Percentiles rank a stretch among this genome's conserved stretches.
phyloP scores from a whole-genome alignment of 1,139 yeast genomes.

The Kurtzmaniella quercitrusa region DNA sequence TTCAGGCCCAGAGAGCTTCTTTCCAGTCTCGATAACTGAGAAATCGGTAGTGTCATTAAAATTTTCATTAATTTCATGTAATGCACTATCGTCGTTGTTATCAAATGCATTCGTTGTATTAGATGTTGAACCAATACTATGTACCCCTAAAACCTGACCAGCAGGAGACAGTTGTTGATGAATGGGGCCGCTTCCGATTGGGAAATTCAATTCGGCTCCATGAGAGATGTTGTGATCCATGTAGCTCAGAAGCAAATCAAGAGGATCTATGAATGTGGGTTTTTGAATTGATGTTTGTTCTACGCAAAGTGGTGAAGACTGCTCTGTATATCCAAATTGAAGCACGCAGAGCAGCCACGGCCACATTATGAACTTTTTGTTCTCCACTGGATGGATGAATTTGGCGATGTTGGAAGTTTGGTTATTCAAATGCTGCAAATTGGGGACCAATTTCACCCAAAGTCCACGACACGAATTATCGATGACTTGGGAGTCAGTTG shows the following conservation, averaged over 20 bases:
- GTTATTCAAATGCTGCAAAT: constrained; percentile 62
- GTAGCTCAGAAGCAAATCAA: constrained; percentile 31
- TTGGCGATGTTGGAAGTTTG: constrained; percentile 61
- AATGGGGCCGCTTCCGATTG: constrained; percentile 3
- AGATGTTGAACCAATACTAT: constrained; percentile 17
- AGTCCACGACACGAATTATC: constrained; percentile 7
- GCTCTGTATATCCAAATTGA: constrained; percentile 40
- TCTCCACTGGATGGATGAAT: constrained; percentile 48
- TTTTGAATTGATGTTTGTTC: neutral
- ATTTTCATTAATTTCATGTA: neutral
- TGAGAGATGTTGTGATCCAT: constrained; percentile 29
- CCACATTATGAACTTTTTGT: constrained; percentile 63
- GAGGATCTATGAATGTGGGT: constrained; percentile 15
- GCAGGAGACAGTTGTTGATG: constrained; percentile 6
- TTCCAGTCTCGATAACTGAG: neutral
- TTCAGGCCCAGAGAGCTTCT: neutral
- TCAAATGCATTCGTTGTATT: neutral
- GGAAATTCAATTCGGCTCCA: neutral
- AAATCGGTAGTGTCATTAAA: neutral
- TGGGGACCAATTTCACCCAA: constrained; percentile 70
- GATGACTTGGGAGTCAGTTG: neutral
- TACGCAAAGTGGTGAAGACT: neutral
- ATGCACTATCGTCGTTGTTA: neutral
- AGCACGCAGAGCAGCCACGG: constrained; percentile 62
- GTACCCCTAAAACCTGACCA: constrained; percentile 16